Evolutionary conservation across 352 stramenopile genomes (phyloP).

Genomic region (Halophytophthora polymorphica): DNA sequence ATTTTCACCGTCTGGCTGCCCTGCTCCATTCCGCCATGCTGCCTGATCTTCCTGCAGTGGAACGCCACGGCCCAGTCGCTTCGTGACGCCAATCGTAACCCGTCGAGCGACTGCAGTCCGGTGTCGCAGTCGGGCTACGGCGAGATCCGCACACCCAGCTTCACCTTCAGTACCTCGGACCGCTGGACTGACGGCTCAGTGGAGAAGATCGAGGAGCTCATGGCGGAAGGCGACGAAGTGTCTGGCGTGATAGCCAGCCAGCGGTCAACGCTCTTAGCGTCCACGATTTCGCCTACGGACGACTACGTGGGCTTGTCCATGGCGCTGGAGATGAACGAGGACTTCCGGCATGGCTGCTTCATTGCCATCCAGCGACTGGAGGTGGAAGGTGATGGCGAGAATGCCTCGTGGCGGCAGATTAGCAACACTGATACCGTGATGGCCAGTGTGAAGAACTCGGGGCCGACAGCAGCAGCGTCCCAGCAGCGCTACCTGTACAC

Average conservation of each 20-base stretch:
- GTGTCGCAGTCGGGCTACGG: constrained; percentile 62
- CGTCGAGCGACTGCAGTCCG: constrained; percentile 42
- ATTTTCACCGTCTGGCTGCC: constrained; percentile 87
- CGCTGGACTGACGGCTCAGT: constrained; percentile 49
- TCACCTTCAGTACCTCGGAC: constrained; percentile 67
- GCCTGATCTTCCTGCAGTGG: constrained; percentile 87
- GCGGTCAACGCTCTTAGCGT: constrained; percentile 21
- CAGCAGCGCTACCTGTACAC: constrained; percentile 67
- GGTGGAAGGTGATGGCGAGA: constrained; percentile 26
- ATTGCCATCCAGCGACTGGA: constrained; percentile 75
- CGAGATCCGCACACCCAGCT: constrained; percentile 76
- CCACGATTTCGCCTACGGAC: constrained; percentile 31
- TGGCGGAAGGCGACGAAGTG: constrained; percentile 31
- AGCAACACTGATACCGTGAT: constrained; percentile 82
- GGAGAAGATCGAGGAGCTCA: constrained; percentile 44
- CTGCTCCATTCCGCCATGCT: constrained; percentile 81
- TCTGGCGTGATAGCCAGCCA: constrained; percentile 20
- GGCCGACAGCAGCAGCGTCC: constrained; percentile 12
- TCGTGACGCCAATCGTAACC: constrained; percentile 47
- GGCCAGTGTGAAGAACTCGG: constrained; percentile 50
- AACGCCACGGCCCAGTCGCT: constrained; percentile 84
- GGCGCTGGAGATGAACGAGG: constrained; percentile 78
- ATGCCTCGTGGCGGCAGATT: constrained; percentile 56
- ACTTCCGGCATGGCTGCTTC: constrained; percentile 71
- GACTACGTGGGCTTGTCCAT: constrained; percentile 82